These are phyloP conservation scores for Macrolepiota albuminosa DNA, from an alignment of 768 basidiomycete genomes.

Conservation along the genomic window DNA sequence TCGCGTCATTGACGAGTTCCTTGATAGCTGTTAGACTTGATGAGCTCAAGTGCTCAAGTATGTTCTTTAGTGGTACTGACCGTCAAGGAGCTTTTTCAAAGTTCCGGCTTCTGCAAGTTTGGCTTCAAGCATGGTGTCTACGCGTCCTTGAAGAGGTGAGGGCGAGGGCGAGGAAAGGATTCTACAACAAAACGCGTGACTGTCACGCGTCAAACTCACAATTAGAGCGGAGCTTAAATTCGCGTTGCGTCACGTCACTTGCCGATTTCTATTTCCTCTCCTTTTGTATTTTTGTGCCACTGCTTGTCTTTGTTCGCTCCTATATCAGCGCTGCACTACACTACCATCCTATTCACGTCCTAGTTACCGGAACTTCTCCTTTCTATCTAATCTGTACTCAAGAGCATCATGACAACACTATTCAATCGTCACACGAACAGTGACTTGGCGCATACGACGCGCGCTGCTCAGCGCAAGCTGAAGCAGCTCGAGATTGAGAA, in stretches of 20 bases:
- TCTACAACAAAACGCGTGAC: constrained; percentile 12
- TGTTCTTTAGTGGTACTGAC: constrained; percentile 37
- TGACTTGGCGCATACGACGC: constrained; percentile 22
- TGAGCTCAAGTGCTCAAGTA: not conserved
- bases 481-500: constrained; percentile 44
- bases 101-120: constrained; percentile 82
- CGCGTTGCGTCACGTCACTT: constrained; percentile 8
- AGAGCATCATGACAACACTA: constrained; percentile 2
- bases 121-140: constrained; percentile 76
- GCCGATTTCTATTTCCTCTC: not conserved
- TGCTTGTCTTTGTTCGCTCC: not conserved
- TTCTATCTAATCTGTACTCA: not conserved
- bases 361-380: not conserved
- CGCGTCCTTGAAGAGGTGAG: constrained; percentile 19
- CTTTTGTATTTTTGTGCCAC: constrained; percentile 4
- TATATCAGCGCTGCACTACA: constrained; percentile 5
- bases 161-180: constrained; percentile 11
- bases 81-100: constrained; percentile 90
- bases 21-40: constrained; percentile 72
- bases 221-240: constrained; percentile 29
- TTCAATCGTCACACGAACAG: constrained; percentile 14
- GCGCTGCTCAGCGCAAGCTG: constrained; percentile 44
- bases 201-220: constrained; percentile 23
- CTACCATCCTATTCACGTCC: not conserved
- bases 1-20: constrained; percentile 95